phyloP scores from a whole-genome alignment of 176 grass and related monocot genomes.

The Metroxylon sagu region DNA sequence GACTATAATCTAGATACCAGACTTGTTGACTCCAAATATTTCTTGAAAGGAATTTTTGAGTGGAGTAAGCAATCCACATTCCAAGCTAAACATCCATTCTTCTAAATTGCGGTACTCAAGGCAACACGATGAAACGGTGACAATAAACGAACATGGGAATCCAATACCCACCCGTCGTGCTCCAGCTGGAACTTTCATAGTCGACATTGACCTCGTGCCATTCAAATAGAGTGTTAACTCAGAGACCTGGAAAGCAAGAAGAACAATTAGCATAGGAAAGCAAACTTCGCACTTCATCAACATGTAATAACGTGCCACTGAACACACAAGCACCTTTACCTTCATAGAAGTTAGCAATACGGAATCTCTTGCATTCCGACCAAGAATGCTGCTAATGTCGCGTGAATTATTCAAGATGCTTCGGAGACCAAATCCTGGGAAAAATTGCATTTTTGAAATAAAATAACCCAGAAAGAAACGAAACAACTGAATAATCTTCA shows the following conservation, averaged over 20 bases:
- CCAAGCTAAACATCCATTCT: no score
- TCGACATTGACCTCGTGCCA: constrained; percentile 4
- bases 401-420: constrained; percentile 6
- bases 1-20: no score
- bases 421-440: neutral
- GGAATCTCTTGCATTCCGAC: neutral
- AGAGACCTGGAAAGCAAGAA: neutral
- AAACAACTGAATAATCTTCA: no score
- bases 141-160: neutral
- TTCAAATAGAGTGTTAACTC: neutral
- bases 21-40: no score
- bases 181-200: constrained; percentile 4
- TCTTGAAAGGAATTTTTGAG: no score
- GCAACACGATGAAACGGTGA: neutral
- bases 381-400: neutral
- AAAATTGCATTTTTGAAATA: neutral
- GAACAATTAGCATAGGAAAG: neutral
- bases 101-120: no score
- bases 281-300: neutral
- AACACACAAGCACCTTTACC: neutral
- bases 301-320: neutral
- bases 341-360: neutral
- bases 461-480: no score
- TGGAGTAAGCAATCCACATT: no score
- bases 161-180: constrained; percentile 1